Base-by-base conservation (phyloP, 345 rosid species). In the Citrus inodora region DNA sequence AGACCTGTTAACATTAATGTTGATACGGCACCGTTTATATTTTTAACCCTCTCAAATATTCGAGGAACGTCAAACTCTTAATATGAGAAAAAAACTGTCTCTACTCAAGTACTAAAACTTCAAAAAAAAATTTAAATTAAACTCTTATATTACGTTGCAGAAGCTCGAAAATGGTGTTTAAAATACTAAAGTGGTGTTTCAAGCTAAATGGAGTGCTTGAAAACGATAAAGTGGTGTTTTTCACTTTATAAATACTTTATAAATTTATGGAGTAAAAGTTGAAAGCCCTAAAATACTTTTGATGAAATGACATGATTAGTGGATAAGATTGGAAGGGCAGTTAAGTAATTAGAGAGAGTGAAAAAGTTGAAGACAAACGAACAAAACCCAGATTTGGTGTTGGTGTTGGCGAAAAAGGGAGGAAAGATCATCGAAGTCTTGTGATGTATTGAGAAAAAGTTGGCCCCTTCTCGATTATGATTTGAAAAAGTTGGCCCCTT, bases 321-420 rank as follows among this genome's bases (percentile, higher is more conserved):
- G 73, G 79, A 76, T 76, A 76, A 76, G 79, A 76, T 55, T 56
- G 19, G 53, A 67, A 38, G 73, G 79, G 73, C 25, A 56, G 22
- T 76, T 25, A 5, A n/a, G 79, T 35, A 19, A 66, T 22, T 17
- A 5, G 40, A 11, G 21, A 22, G 10, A 58, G 8, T 17, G 6
- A 32, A 4, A 40, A 40, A 40, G 58, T 19, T 4, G 4, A 28
- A 65, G 66, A n/a, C 71, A 76, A 76, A 4, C 53, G 7, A 65
- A 66, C 63, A 76, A 51, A 33, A 7, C 24, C 32, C 16, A 76
- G 79, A 76, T 76, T 76, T 76, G 68, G 67, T 67, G 79, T 37
- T 24, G 79, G 73, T 67, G 79, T 37, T 24, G 79, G 73, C 27
- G 56, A 67, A 53, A 66, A 48, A 38, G 28, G 5, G 17, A 17